Percentiles rank a stretch among this genome's conserved stretches.
Evolutionary conservation across 2,329 filamentous ascomycete species (phyloP).

Genomic region (Neocatenulostroma microsporum): DNA sequence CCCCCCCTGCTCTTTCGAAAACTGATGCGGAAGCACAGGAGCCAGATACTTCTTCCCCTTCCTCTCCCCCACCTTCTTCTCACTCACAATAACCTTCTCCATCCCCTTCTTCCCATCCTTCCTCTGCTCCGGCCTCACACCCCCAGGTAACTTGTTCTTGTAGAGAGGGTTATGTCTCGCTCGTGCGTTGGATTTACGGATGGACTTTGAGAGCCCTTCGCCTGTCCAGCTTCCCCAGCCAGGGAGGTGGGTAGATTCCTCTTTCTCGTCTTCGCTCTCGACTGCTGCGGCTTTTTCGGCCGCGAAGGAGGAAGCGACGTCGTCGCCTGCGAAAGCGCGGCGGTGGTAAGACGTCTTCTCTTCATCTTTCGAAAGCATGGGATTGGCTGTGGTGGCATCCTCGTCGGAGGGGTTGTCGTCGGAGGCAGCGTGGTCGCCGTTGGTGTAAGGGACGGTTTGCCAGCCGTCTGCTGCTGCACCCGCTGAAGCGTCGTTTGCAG

Average conservation of each 20-base stretch:
- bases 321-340: constrained; percentile 76
- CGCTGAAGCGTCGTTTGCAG: constrained; percentile 21
- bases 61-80: constrained; percentile 79
- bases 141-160: constrained; percentile 54
- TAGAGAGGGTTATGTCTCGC: constrained; percentile 46
- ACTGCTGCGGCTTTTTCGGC: constrained; percentile 67
- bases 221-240: constrained; percentile 94
- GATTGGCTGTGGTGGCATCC: constrained; percentile 19
- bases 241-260: constrained; percentile 75
- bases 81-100: constrained; percentile 80
- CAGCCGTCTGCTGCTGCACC: constrained; percentile 25
- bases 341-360: constrained; percentile 64
- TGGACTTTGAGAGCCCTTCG: constrained; percentile 65
- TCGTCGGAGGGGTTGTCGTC: constrained; percentile 21
- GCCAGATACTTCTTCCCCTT: constrained; percentile 91
- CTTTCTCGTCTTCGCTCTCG: constrained; percentile 72
- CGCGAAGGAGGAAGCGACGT: constrained; percentile 73
- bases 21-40: constrained; percentile 75
- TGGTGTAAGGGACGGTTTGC: constrained; percentile 35
- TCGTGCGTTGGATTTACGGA: constrained; percentile 54
- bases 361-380: constrained; percentile 21
- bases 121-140: constrained; percentile 66
- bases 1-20: constrained; percentile 72
- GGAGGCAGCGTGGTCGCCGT: constrained; percentile 22
- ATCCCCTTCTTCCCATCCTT: constrained; percentile 64